Base-by-base conservation (phyloP, 257 asterid species). In the Solanum acaule region DNA sequence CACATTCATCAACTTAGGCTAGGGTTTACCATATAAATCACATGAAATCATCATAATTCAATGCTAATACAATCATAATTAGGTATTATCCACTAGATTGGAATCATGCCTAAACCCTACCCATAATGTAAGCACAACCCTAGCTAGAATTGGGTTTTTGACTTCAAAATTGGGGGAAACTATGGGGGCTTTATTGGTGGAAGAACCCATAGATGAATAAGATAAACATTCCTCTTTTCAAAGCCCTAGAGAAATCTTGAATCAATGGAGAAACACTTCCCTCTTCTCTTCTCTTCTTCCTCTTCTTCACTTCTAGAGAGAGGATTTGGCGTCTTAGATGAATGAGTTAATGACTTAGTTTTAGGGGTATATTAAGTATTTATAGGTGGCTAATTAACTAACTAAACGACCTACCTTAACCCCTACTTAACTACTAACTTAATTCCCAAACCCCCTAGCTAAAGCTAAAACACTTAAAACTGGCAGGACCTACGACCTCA, bases 241-340 rank as follows among this genome's bases (percentile, higher is more conserved):
- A 52, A 16, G 0, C n/a, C 63, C 0, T 52, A 52, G 18, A 16
- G 0, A 52, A 16, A 16, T 0, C 23, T 52, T 18, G 63, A 52
- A 52, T 52, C 4, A 18, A 52, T 52, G n/a, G 10, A 52, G 3
- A 52, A 52, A 18, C 4, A 52, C 63, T 16, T 1, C n/a, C 63
- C 10, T 52, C 63, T 18, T 52, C 63, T 6, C n/a, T 52, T 46
- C 56, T 46, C 56, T 46, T 46, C 56, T 40, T 42, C 14, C 6
- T 52, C 4, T 52, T 52, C 63, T 52, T 16, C 63, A 16, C 4
- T 52, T 52, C 4, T 52, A 52, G n/a, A 52, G 63, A 52, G n/a
- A 52, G 63, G n/a, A 52, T 52, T 52, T 52, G 10, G 63, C 10
- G 8, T 52, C 23, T 52, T 52, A 52, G 23, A 6, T 52, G 10